Conservation (phyloP, 495 filamentous ascomycete species). For the Neurospora sublineolata region DNA sequence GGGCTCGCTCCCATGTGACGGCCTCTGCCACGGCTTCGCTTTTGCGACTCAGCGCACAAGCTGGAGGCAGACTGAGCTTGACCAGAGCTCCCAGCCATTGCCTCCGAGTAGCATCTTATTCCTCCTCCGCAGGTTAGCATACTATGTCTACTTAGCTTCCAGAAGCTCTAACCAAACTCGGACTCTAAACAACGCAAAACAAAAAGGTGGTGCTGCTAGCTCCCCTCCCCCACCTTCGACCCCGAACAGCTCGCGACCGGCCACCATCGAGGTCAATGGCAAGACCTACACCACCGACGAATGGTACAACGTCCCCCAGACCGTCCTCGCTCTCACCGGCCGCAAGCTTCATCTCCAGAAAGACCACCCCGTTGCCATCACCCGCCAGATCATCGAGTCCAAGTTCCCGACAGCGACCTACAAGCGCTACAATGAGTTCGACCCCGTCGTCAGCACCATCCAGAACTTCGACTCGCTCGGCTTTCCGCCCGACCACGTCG, state of each 20-base stretch:
- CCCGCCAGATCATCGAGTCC: slow-evolving; percentile 82
- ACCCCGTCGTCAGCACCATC: slow-evolving; percentile 71
- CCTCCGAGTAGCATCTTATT: slow-evolving; percentile 12
- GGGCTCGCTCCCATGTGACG: neutral
- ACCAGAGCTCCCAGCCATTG: neutral
- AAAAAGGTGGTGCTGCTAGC: neutral
- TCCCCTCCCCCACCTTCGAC: neutral
- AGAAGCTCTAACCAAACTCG: neutral
- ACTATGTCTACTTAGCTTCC: neutral
- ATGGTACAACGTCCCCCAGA: slow-evolving; percentile 76
- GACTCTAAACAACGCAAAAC: neutral
- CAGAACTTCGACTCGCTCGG: slow-evolving; percentile 96
- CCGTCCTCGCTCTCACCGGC: slow-evolving; percentile 59
- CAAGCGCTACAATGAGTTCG: slow-evolving; percentile 62
- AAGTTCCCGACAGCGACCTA: slow-evolving; percentile 65
- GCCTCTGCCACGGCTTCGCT: neutral
- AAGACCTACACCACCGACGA: slow-evolving; percentile 54
- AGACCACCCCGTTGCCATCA: slow-evolving; percentile 84
- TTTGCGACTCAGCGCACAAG: neutral
- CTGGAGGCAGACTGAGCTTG: slow-evolving; percentile 1
- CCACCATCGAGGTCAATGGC: slow-evolving; percentile 41
- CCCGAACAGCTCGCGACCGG: neutral
- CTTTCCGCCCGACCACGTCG: slow-evolving; percentile 82
- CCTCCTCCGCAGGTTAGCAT: neutral
- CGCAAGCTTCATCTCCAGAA: slow-evolving; percentile 74